Evolutionary conservation across 345 rosid genomes (phyloP).

Genomic region (Brassica juncea): DNA sequence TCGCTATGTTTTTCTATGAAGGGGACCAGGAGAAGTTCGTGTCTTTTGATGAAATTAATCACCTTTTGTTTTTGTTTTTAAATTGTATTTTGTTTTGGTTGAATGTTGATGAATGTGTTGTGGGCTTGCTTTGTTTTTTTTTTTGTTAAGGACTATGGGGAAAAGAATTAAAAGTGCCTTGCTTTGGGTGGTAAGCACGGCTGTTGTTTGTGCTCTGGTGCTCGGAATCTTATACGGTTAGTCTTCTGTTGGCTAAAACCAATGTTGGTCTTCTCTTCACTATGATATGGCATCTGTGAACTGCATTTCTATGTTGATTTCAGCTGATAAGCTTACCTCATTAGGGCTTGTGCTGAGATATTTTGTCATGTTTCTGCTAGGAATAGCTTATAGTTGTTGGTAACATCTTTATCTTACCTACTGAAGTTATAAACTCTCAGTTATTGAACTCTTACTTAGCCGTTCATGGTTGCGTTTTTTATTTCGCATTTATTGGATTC

Average conservation of each 20-base stretch:
- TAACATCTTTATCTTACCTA: neutral
- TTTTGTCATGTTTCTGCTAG: neutral
- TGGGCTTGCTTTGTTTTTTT: neutral
- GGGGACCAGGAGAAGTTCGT: slow-evolving; percentile 99
- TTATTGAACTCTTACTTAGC: neutral
- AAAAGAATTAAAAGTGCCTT: slow-evolving; percentile 92
- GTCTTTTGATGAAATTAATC: slow-evolving; percentile 30
- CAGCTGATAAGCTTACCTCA: neutral
- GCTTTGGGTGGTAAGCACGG: slow-evolving; percentile 82
- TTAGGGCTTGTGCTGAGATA: neutral
- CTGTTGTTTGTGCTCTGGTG: slow-evolving; percentile 78
- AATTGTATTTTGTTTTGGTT: neutral
- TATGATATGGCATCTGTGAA: neutral
- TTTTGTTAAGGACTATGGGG: slow-evolving; percentile 63
- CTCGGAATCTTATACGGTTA: slow-evolving; percentile 96
- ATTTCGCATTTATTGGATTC: neutral
- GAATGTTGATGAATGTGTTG: slow-evolving; percentile 1
- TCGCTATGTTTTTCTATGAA: slow-evolving; percentile 99
- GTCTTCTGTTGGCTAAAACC: slow-evolving; percentile 35
- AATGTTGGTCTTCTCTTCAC: neutral
- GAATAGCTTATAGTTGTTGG: slow-evolving; percentile 5
- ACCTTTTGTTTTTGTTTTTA: neutral
- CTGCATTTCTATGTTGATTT: neutral
- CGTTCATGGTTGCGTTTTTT: neutral
- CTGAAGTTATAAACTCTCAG: neutral